phyloP scores from a whole-genome alignment of 257 asterid species.

The Jasminum sambac region DNA sequence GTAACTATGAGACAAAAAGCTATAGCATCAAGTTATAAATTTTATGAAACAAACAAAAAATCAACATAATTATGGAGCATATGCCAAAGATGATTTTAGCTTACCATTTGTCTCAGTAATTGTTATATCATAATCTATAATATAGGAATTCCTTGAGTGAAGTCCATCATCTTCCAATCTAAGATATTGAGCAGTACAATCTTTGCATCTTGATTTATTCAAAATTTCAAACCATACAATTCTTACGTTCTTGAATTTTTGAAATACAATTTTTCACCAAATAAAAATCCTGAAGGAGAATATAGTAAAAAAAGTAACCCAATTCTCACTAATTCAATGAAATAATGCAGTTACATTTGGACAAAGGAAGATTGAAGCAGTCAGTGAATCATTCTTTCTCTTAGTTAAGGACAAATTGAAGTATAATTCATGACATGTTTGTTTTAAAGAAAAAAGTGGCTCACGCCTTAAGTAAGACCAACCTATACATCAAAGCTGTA shows the following conservation, averaged over 20 bases:
- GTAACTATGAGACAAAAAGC: conserved; percentile 15
- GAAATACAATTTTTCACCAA: conserved; percentile 64
- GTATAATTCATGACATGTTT: not conserved
- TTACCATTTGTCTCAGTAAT: conserved; percentile 57
- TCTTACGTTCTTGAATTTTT: conserved; percentile 74
- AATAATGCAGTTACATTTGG: conserved; percentile 8
- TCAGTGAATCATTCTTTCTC: conserved; percentile 53
- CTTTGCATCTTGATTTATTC: conserved; percentile 39
- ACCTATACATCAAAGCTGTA: conserved; percentile 92
- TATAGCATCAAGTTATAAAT: not conserved
- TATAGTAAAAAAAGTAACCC: conserved; percentile 13
- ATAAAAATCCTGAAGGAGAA: conserved; percentile 56
- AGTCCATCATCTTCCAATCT: conserved; percentile 52
- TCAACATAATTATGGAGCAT: not conserved
- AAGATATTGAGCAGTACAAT: conserved; percentile 40
- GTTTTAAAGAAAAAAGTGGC: not conserved
- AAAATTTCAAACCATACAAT: conserved; percentile 44
- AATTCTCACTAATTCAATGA: conserved; percentile 7
- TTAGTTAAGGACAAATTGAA: conserved; percentile 25
- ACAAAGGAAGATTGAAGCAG: not conserved
- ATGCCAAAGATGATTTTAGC: conserved; percentile 18
- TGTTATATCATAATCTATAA: conserved; percentile 49
- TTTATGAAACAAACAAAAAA: conserved; percentile 3
- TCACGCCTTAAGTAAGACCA: conserved; percentile 23
- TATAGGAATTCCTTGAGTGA: conserved; percentile 40